Conservation (phyloP, 805 yeast species). For the Yamadazyma sp. region DNA sequence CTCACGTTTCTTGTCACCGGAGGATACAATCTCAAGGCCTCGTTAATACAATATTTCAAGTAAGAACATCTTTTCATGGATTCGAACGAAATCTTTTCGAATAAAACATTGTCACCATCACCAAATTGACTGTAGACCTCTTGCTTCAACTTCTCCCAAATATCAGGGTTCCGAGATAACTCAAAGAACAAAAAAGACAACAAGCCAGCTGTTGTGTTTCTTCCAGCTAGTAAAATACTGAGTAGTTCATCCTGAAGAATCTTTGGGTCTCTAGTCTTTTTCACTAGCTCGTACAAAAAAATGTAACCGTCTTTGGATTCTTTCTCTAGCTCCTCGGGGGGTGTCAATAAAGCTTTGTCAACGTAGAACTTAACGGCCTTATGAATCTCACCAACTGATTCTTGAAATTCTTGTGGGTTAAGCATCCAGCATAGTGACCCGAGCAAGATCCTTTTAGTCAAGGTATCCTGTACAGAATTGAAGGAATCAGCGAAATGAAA, state of each 20-base stretch:
- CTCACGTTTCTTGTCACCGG: conserved; percentile 35
- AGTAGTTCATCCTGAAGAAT: conserved; percentile 39
- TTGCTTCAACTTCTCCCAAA: conserved; percentile 27
- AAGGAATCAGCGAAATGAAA: conserved; percentile 29
- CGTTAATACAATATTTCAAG: conserved; percentile 32
- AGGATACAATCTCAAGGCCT: conserved; percentile 34
- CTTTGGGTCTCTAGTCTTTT: conserved; percentile 37
- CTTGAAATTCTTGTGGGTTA: conserved; percentile 30
- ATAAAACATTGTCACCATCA: conserved; percentile 17
- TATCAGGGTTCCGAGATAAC: conserved; percentile 31
- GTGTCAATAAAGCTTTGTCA: conserved; percentile 27
- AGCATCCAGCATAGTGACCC: conserved; percentile 27
- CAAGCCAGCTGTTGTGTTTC: conserved; percentile 38
- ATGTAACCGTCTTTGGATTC: conserved; percentile 25
- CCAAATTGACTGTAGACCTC: conserved; percentile 30
- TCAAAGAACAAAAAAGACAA: conserved; percentile 32
- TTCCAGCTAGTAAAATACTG: conserved; percentile 40
- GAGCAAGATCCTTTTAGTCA: conserved; percentile 23
- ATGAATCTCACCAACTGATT: conserved; percentile 30
- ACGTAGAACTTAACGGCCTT: conserved; percentile 30
- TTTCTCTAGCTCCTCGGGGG: conserved; percentile 28
- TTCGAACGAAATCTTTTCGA: conserved; percentile 29
- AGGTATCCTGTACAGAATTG: conserved; percentile 29
- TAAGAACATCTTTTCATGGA: conserved; percentile 33
- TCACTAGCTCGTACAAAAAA: conserved; percentile 40